Conservation (phyloP, 2,329 filamentous ascomycete species). For the Neonectria punicea region DNA sequence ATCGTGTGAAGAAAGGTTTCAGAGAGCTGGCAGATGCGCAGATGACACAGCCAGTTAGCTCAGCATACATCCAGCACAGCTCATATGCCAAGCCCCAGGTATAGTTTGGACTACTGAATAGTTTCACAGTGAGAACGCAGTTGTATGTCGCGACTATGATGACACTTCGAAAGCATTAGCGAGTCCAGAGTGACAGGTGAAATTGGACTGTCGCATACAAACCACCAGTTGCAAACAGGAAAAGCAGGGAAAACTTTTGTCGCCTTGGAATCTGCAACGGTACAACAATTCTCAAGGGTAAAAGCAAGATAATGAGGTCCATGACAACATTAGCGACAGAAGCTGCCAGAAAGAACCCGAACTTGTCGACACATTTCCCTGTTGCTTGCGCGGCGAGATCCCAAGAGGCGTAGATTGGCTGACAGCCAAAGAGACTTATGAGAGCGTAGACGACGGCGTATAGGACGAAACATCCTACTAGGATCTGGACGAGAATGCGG, state of each 20-base stretch:
- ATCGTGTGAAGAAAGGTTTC: slow-evolving; percentile 35
- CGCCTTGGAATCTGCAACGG: slow-evolving; percentile 33
- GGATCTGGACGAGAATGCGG: slow-evolving; percentile 22
- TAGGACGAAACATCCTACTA: slow-evolving; percentile 21
- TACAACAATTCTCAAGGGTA: slow-evolving; percentile 29
- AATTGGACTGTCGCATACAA: slow-evolving; percentile 18
- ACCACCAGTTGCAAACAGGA: slow-evolving; percentile 37
- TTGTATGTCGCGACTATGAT: slow-evolving; percentile 40
- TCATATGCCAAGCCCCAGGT: slow-evolving; percentile 39
- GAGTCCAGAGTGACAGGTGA: fast-evolving
- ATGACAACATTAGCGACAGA: slow-evolving; percentile 39
- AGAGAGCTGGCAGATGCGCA: slow-evolving; percentile 38
- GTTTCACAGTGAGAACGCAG: slow-evolving; percentile 34
- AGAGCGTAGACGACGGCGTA: slow-evolving; percentile 37
- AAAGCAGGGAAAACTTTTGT: slow-evolving; percentile 30
- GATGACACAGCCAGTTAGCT: slow-evolving; percentile 37
- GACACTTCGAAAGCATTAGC: slow-evolving; percentile 13
- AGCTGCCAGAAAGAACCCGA: slow-evolving; percentile 37
- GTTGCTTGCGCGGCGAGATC: slow-evolving; percentile 34
- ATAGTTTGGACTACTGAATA: slow-evolving; percentile 33
- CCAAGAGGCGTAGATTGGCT: slow-evolving; percentile 37
- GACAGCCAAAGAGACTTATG: slow-evolving; percentile 37
- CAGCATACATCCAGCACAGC: slow-evolving; percentile 41
- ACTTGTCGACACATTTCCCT: slow-evolving; percentile 38
- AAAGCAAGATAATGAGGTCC: slow-evolving; percentile 33